Evolutionary conservation across 148 eudicot genomes (phyloP), one percentile per base, ranked within the genome.

Genomic region (Vaccinium darrowii): DNA sequence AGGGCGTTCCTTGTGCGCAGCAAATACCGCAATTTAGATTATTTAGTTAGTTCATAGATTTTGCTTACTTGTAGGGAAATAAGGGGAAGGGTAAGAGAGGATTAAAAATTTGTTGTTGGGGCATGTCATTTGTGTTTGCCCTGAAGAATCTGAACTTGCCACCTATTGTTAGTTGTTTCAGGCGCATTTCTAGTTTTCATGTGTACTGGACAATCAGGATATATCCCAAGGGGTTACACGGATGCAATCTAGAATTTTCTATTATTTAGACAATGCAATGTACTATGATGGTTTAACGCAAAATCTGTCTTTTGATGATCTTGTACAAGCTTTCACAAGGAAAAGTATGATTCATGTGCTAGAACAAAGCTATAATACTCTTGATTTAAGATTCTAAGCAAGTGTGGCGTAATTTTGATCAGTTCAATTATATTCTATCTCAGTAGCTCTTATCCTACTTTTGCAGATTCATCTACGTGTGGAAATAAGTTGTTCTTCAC

Each of bases 401-500:
- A 58, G 75, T 51, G 11, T 84, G 67, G 43, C 78, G 53, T 85
- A 23, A 5, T 50, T 80, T 72, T 18, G 69, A 19, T 58, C 67
- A 7, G 15, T 58, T 47, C 30, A 25, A 58, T 16, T 56, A 33
- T 78, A 9, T 7, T 49, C 30, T 62, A 3, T 85, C 43, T 36
- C 78, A 36, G 57, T 30, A 27, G 76, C 33, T 53, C 56, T 36
- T 16, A 7, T 73, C 23, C 53, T 51, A n/a, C 53, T 50, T 60
- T 75, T 86, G 69, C 84, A 76, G 82, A 76, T 76, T 53, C 53
- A 76, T 60, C 79, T 53, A 1, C 76, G n/a, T 62, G 58, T 4
- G 43, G 49, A 62, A 63, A 82, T 76, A 75, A 73, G 27, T 36
- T 73, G 76, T 82, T 82, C 69, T 75, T 60, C 0, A 50, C 62